phyloP scores from a whole-genome alignment of 306 rosid species.

The Quercus glauca region DNA sequence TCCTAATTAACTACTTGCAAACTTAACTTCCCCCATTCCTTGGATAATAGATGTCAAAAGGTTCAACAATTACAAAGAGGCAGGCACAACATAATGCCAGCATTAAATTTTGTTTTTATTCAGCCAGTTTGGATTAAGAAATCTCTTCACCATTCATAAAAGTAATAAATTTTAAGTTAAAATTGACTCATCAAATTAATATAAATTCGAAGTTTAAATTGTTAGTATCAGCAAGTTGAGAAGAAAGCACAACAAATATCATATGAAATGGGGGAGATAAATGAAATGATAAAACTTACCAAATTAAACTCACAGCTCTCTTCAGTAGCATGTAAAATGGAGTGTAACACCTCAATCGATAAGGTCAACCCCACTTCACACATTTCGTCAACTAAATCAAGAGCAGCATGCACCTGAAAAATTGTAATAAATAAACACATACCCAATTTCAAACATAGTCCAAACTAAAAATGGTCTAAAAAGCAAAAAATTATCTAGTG shows the following conservation, averaged over 20 bases:
- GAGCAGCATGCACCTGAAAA: slow-evolving; percentile 63
- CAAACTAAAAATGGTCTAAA: background rate
- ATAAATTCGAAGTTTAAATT: background rate
- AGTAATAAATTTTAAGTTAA: background rate
- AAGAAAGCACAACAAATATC: background rate
- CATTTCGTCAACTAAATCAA: slow-evolving; percentile 64
- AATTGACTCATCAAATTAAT: background rate
- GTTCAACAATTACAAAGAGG: background rate
- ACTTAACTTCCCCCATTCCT: background rate
- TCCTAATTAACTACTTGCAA: background rate
- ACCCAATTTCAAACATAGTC: background rate
- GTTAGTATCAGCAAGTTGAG: background rate
- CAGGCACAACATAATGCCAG: background rate
- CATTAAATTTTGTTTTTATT: background rate
- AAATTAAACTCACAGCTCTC: slow-evolving; percentile 57
- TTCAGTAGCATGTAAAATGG: slow-evolving; percentile 51
- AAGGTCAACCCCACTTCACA: slow-evolving; percentile 52
- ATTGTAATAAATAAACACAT: background rate
- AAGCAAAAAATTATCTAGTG: background rate
- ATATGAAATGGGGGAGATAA: background rate
- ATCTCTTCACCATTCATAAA: background rate
- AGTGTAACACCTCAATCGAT: slow-evolving; percentile 40
- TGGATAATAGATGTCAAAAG: background rate
- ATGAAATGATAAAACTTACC: slow-evolving; percentile 42
- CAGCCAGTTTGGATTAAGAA: background rate